A percentile compares a stretch with the other conserved stretches of the same genome.
Conservation (phyloP, 441 rosid species). For the Erysimum pusillum region DNA sequence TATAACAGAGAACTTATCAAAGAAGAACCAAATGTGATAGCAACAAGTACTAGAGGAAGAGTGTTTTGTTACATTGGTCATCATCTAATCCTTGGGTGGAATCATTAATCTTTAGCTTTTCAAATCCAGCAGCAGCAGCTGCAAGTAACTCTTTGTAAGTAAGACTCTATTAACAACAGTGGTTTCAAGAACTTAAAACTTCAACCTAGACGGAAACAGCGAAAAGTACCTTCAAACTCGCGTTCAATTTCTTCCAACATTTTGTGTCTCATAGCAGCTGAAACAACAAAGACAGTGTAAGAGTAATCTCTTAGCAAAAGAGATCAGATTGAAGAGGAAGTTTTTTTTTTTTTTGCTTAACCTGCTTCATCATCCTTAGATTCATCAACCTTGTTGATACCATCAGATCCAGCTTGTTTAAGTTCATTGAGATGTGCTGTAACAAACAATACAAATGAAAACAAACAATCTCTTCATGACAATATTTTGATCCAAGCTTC, state of each 20-base stretch:
- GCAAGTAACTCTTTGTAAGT: conserved; percentile 37
- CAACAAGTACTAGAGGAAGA: conserved; percentile 14
- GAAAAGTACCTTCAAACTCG: conserved; percentile 45
- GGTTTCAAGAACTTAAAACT: neutral
- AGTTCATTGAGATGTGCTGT: conserved; percentile 39
- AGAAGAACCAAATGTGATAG: conserved; percentile 23
- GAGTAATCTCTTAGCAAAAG: conserved; percentile 8
- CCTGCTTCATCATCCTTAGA: conserved; percentile 39
- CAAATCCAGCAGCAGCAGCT: conserved; percentile 45
- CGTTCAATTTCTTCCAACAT: conserved; percentile 47
- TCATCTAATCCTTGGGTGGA: conserved; percentile 41
- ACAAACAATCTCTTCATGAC: neutral
- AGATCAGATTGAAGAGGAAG: neutral
- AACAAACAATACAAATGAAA: conserved; percentile 21
- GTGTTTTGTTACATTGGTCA: conserved; percentile 29
- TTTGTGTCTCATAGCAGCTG: conserved; percentile 39
- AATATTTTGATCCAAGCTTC: conserved; percentile 22
- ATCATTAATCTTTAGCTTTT: conserved; percentile 37
- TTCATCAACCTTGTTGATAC: conserved; percentile 35
- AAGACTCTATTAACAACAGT: conserved; percentile 29
- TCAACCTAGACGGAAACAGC: neutral
- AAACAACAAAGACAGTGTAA: conserved; percentile 27
- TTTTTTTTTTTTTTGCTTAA: neutral
- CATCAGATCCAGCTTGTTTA: conserved; percentile 41
- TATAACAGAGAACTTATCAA: neutral